Evolutionary conservation across 2,329 filamentous ascomycete species (phyloP).

Genomic region (Fusarium sp.): DNA sequence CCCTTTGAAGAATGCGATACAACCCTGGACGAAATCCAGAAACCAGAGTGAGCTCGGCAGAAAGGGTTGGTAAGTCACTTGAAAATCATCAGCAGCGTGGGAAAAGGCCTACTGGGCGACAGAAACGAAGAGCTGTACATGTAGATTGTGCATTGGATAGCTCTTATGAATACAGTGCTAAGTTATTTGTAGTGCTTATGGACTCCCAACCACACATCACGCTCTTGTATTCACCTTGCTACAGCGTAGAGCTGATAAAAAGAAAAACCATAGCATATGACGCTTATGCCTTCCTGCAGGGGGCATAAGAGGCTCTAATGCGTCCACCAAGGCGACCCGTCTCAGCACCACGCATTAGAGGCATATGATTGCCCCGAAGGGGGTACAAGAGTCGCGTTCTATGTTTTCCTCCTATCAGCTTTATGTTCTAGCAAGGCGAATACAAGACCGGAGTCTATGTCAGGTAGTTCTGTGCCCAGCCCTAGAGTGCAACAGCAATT

Average conservation of each 20-base stretch:
- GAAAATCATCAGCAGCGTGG: background rate
- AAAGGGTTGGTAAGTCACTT: background rate
- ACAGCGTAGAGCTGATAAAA: background rate
- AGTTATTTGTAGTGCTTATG: background rate
- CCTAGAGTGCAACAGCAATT: background rate
- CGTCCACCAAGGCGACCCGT: background rate
- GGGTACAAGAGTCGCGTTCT: background rate
- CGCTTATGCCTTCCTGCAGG: background rate
- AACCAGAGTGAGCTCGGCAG: background rate
- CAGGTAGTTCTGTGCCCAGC: too few relatives aligned
- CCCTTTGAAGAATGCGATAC: background rate
- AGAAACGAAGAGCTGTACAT: background rate
- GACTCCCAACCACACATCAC: background rate
- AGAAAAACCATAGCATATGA: fast-evolving
- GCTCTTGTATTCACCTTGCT: background rate
- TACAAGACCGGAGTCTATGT: background rate
- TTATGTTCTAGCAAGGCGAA: background rate
- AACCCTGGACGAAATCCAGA: background rate
- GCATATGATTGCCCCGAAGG: fast-evolving
- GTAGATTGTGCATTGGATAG: background rate
- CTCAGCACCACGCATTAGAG: background rate
- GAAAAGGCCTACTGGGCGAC: too few relatives aligned
- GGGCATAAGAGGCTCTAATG: background rate
- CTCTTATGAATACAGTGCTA: background rate
- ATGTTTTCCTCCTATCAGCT: background rate